Conservation (phyloP, 441 rosid genomes). For the Kokia cookei region DNA sequence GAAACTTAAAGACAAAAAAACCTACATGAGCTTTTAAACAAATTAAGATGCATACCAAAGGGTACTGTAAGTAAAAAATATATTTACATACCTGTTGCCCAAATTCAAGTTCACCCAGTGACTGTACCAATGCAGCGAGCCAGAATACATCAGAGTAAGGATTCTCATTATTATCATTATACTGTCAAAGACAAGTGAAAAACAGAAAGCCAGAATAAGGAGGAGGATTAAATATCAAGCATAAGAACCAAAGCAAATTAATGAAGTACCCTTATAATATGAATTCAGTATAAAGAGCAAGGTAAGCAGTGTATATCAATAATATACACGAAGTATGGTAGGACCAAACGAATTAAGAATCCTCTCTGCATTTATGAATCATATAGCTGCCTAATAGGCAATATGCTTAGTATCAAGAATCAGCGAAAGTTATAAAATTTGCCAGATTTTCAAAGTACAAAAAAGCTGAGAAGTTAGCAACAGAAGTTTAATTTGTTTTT, state of each 20-base stretch:
- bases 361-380: not conserved
- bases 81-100: slow-evolving; percentile 77
- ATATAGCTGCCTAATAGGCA: not conserved
- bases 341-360: not conserved
- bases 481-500: not conserved
- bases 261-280: not conserved
- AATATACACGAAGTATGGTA: not conserved
- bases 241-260: not conserved
- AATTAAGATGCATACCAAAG: not conserved
- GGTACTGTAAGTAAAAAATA: not conserved
- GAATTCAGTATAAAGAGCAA: not conserved
- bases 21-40: not conserved
- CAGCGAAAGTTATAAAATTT: not conserved
- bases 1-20: not conserved
- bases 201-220: slow-evolving; percentile 1
- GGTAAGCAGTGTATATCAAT: not conserved
- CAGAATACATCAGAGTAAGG: slow-evolving; percentile 94
- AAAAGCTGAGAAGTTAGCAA: not conserved
- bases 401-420: not conserved
- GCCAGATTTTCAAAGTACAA: not conserved
- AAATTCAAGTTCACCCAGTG: slow-evolving; percentile 92
- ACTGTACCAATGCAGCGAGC: slow-evolving; percentile 92
- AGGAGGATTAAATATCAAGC: not conserved
- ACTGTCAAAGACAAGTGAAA: slow-evolving; percentile 42
- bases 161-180: slow-evolving; percentile 94